Evolutionary conservation across 2,329 filamentous ascomycete genomes (phyloP).

Genomic region (Fusarium sp.): DNA sequence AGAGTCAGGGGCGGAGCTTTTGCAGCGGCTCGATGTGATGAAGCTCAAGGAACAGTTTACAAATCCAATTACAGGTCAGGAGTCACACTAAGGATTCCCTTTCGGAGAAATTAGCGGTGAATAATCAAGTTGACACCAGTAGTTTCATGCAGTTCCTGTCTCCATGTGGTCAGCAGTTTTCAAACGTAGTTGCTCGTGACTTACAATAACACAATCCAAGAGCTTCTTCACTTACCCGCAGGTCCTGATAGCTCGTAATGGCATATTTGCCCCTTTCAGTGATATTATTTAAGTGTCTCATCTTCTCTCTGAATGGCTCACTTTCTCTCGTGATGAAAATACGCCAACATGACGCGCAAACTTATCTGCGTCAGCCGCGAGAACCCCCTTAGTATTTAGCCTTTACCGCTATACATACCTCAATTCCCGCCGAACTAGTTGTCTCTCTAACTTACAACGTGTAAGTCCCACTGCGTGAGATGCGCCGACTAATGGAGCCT

Average conservation of each 20-base stretch:
- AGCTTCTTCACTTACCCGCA: background rate
- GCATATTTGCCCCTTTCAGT: background rate
- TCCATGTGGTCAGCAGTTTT: background rate
- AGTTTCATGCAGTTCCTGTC: background rate
- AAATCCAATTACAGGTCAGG: background rate
- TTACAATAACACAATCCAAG: background rate
- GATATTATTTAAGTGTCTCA: background rate
- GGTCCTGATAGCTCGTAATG: background rate
- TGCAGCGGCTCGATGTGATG: background rate
- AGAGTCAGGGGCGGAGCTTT: background rate
- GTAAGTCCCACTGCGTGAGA: background rate
- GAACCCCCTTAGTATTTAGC: background rate
- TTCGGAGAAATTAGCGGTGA: background rate
- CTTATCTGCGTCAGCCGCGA: background rate
- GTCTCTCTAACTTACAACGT: background rate
- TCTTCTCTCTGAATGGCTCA: background rate
- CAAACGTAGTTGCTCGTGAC: background rate
- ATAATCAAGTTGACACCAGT: background rate
- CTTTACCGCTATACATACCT: background rate
- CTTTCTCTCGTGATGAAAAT: background rate
- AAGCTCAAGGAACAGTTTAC: background rate
- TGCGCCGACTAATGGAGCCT: background rate
- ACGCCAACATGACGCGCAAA: background rate
- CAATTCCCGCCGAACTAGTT: background rate
- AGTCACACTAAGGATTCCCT: background rate